Evolutionary conservation across 495 filamentous ascomycete species (phyloP), one percentile per base, ranked within the genome.

Genomic region (Elasticomyces elasticus): DNA sequence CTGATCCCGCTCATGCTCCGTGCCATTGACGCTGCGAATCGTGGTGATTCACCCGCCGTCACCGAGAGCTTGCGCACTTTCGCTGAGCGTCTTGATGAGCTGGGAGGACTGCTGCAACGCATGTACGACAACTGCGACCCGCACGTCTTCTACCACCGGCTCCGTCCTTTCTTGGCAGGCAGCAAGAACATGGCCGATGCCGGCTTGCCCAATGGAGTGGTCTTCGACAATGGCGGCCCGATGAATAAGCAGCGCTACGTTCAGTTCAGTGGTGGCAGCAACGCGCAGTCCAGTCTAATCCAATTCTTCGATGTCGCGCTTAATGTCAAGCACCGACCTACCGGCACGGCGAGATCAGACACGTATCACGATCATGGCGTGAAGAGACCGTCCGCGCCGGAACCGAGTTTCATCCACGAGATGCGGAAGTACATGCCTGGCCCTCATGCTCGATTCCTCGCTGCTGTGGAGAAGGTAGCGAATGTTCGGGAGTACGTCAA

Each of bases 381-480:
- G 30, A 72, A 75, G 33, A 75, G 79, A 37, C 77, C 76, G 3
- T 71, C 73, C 10, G 70, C 76, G 5, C 72, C 77, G 13, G 19
- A 63, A 7, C 76, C 83, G 13, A 89, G 88, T 59, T 98, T 98
- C 75, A 88, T 97, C 65, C 80, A 85, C 61, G 92, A 96, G 52
- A 98, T 98, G 92, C 86, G 89, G 46, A 77, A 73, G 1, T 98
- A 98, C 72, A 98, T 98, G 92, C 92, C 92, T 4, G 89, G 89
- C 1, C 79, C 86, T 0, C 92, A 98, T 63, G 84, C 88, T 0
- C 83, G 85, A 17, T 98, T 98, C 71, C 74, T 98, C 0, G 76
- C 86, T 49, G 82, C 91, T 48, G 81, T 95, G 20, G 77, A 79
- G 40, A 71, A 71, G 1, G 86, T 95, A 10, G 83, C 91, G 49